Percentiles rank a stretch among this genome's conserved stretches.
These are phyloP conservation scores for Prunus mongolica DNA, from an alignment of 306 rosid genomes.

Conservation along the genomic window DNA sequence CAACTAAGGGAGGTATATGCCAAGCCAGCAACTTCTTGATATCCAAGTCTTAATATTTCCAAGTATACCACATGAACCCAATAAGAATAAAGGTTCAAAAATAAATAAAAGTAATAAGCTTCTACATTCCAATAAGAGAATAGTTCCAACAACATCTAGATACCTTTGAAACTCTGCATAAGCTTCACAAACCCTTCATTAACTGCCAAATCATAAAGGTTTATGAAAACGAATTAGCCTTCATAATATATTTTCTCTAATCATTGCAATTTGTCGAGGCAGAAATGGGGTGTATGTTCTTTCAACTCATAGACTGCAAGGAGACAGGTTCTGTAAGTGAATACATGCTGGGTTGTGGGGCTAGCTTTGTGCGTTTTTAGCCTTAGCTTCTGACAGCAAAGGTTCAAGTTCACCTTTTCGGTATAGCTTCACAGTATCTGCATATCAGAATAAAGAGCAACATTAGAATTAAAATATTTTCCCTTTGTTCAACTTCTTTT, in stretches of 20 bases:
- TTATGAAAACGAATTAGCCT: neutral
- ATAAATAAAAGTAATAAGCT: neutral
- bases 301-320: conserved; percentile 6
- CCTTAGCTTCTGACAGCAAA: conserved; percentile 65
- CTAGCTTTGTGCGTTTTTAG: conserved; percentile 43
- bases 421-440: conserved; percentile 87
- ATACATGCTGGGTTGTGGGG: neutral
- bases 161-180: conserved; percentile 5
- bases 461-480: neutral
- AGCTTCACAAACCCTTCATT: conserved; percentile 3
- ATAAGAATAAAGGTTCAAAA: neutral
- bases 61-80: neutral
- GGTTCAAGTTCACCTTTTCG: conserved; percentile 86
- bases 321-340: conserved; percentile 6
- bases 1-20: neutral
- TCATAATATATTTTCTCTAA: neutral
- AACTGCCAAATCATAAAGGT: neutral
- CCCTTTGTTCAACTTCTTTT: neutral
- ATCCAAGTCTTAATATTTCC: neutral
- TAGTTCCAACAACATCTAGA: neutral
- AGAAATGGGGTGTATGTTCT: neutral
- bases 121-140: neutral
- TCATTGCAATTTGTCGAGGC: neutral
- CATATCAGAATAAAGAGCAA: conserved; percentile 23
- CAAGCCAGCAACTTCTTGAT: neutral